Base-by-base conservation (phyloP, 768 basidiomycete genomes). In the Boletus vinaceobasis region DNA sequence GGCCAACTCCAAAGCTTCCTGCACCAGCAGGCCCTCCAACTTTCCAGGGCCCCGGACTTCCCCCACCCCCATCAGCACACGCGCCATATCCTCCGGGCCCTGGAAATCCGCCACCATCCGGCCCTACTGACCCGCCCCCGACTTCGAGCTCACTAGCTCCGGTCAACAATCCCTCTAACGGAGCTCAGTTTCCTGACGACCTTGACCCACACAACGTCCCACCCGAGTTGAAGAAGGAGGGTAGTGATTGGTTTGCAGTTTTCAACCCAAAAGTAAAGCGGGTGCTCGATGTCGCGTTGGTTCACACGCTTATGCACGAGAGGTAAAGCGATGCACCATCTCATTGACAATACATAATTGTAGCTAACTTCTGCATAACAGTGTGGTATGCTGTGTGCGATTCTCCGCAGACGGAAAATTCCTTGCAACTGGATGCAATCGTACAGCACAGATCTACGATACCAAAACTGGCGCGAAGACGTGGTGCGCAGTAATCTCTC, bases 391-490 rank as follows among this genome's bases (percentile, higher is more conserved):
- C 63, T 97, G 94, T 65, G 93, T 97, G 27, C 82, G 89, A 55
- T 96, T 97, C 74, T 96, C 93, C 48, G 90, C 92, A 14, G 94
- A 98, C 71, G 93, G 95, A 27, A 93, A 90, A 70, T 86, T 79
- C 57, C 82, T 98, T 32, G 96, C 96, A 31, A 98, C 96, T 5
- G 96, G 96, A 13, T 98, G 95, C 74, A 98, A 98, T 73, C 81
- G 92, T 39, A 92, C 93, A 0, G 93, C 94, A 19, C 94, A 97
- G 71, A 94, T 98, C 53, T 98, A 90, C 69, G 93, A 98, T 67
- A 89, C 88, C 27, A 89, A 89, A 73, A 88, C 90, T 0, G 95
- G 95, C 7, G 69, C 66, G 0, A 93, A 91, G 74, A 87, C 87
- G 31, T 93, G 88, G 94, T 93, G 60, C 52, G 85, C 69, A 35